These are phyloP conservation scores for Rhizophagus clarus DNA, from an alignment of 192 early-diverging fungal species.

Conservation along the genomic window DNA sequence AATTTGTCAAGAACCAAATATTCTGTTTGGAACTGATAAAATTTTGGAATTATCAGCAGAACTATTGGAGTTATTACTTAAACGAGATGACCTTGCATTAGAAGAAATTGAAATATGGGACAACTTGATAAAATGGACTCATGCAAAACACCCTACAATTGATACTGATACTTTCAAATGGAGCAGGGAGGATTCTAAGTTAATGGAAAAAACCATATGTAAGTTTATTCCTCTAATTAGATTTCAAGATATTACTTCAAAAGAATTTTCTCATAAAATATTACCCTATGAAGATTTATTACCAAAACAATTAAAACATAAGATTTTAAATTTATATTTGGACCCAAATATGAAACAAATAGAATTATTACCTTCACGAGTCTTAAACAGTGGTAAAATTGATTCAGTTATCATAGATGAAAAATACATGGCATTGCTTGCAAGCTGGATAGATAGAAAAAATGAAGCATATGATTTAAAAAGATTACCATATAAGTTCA, in stretches of 20 bases:
- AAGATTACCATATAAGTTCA: no score
- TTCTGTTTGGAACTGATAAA: background rate
- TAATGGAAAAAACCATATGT: background rate
- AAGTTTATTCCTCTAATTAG: background rate
- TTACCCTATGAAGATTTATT: background rate
- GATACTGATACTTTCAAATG: no score
- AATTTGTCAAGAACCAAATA: background rate
- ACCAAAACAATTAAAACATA: background rate
- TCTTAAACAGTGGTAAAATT: background rate
- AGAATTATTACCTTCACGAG: background rate
- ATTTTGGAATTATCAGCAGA: background rate
- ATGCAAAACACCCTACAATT: background rate
- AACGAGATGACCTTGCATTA: background rate
- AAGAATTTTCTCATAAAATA: background rate
- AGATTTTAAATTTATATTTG: background rate
- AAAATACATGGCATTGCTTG: background rate
- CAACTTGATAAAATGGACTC: background rate
- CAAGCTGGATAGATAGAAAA: background rate
- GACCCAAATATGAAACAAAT: no score
- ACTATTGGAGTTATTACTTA: background rate
- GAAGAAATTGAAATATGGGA: conserved; percentile 3
- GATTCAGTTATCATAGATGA: no score
- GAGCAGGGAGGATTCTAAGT: no score
- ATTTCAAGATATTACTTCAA: background rate
- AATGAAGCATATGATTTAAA: background rate